A percentile compares a stretch with the other conserved stretches of the same genome.
These are phyloP conservation scores for Debaryomyces singareniensis DNA, from an alignment of 1,139 yeast genomes.

Conservation along the genomic window DNA sequence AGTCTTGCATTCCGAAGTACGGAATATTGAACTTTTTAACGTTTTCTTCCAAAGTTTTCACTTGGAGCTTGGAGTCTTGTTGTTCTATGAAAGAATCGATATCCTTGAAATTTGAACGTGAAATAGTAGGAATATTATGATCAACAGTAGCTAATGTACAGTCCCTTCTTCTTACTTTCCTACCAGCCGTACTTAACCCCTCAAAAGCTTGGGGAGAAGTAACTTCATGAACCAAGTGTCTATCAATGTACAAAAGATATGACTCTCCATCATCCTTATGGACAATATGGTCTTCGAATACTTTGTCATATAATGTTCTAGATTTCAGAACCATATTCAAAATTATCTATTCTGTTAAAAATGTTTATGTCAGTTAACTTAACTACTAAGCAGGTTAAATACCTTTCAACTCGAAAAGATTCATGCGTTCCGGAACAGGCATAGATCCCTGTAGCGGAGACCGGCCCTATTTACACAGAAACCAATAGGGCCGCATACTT, in stretches of 20 bases:
- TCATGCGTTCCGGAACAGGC: no score
- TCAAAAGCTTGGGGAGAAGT: constrained; percentile 99
- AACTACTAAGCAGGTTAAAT: no score
- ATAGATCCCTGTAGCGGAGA: no score
- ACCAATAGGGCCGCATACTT: no score
- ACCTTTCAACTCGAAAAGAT: no score
- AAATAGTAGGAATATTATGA: constrained; percentile 92
- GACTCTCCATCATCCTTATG: constrained; percentile 86
- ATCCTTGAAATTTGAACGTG: constrained; percentile 69
- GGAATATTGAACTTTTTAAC: constrained; percentile 85
- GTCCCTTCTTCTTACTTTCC: constrained; percentile 85
- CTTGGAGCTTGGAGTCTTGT: constrained; percentile 88
- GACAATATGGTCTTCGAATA: constrained; percentile 89
- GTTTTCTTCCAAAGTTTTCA: constrained; percentile 84
- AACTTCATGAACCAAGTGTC: constrained; percentile 96
- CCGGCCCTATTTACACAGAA: no score
- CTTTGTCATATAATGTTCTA: constrained; percentile 88
- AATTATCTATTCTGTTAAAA: no score
- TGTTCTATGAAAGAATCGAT: constrained; percentile 82
- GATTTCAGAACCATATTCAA: constrained; percentile 21
- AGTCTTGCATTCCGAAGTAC: constrained; percentile 90
- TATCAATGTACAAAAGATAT: constrained; percentile 80
- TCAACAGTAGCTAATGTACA: constrained; percentile 97
- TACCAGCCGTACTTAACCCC: constrained; percentile 81
- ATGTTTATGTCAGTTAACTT: no score